Conservation (phyloP, 306 rosid genomes). For the Cucumis hystrix region DNA sequence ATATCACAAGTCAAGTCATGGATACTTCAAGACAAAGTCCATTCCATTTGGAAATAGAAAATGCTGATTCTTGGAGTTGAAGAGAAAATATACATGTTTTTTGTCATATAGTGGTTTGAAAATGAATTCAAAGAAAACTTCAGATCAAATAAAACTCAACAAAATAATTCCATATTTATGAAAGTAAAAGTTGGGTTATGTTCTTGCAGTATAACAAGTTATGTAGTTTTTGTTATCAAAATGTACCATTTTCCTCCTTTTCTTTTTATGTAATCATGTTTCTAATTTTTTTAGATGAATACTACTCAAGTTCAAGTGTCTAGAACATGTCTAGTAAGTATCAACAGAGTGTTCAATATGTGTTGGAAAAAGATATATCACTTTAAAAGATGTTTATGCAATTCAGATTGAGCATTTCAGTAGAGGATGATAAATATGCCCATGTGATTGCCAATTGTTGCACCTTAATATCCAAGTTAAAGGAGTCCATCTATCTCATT, state of each 20-base stretch:
- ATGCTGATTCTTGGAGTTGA: not conserved
- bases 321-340: not conserved
- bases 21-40: not conserved
- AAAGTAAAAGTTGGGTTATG: not conserved
- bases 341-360: not conserved
- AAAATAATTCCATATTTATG: not conserved
- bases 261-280: not conserved
- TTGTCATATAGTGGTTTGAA: not conserved
- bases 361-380: not conserved
- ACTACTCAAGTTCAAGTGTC: not conserved
- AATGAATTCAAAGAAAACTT: not conserved
- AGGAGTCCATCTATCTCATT: not conserved
- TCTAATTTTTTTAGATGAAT: not conserved
- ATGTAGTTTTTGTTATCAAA: not conserved
- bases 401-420: not conserved
- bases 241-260: not conserved
- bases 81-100: not conserved
- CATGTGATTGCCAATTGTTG: not conserved
- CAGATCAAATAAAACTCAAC: not conserved
- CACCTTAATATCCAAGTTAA: not conserved
- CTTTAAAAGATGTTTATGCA: not conserved
- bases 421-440: not conserved
- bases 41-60: not conserved
- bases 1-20: not conserved
- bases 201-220: not conserved